Base-by-base conservation (phyloP, 306 rosid species). In the Trifolium repens region DNA sequence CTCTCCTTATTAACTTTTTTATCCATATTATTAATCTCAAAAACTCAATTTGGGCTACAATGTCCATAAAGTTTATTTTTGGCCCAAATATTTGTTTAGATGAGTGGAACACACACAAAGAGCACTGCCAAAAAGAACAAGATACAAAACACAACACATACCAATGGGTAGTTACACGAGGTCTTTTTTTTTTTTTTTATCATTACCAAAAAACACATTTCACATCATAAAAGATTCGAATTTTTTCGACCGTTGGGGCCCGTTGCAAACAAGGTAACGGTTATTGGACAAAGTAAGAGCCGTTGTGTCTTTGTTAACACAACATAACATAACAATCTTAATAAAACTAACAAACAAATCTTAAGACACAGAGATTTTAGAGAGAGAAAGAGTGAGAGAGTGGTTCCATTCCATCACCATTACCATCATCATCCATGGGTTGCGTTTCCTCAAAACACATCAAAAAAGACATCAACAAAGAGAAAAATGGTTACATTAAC, bases 211-310 rank as follows among this genome's bases (percentile, higher is more conserved):
- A 77, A 75, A 61, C 5, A 14, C 66, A n/a, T 63, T 63, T 49
- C 30, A 8, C 16, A 15, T 39, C 13, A 40, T 3, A 43, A 22
- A 32, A 17, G 79, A 76, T 92, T 92, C 94, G 91, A 92, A 90
- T 66, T 85, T 83, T 89, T 89, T 72, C 55, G 92, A 93, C 97
- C 98, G 97, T 93, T 93, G 84, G 87, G 87, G 65, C 85, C 96
- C 85, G 88, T 85, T 75, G 69, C 34, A 37, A 83, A 82, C 85
- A 81, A 64, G 58, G 84, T 80, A 91, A 88, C 98, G 91, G 98
- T 91, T 85, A 43, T 39, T 39, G 70, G 24, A 55, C 63, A 50
- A 22, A 55, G 37, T 47, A 74, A 63, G 17, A 72, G 81, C 74
- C 84, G 83, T 85, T 88, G 76, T 75, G 2, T n/a, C n/a, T n/a